These are phyloP conservation scores for Proliferodiscus dingleyae DNA, from an alignment of 2,329 filamentous ascomycete genomes.

Conservation along the genomic window DNA sequence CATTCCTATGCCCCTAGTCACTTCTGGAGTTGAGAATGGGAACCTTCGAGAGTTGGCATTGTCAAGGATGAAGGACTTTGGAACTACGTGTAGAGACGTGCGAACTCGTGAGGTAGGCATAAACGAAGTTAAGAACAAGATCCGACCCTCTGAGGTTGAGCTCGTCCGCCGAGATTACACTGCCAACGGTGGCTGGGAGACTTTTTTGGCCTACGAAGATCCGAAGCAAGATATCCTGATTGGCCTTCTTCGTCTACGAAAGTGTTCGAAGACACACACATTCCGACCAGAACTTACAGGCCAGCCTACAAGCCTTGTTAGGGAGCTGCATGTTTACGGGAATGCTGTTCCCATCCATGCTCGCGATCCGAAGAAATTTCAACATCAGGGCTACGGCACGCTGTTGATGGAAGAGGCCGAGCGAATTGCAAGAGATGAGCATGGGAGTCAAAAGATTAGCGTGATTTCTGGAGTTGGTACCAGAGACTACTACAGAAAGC, in stretches of 20 bases:
- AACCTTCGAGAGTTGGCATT: slow-evolving; percentile 90
- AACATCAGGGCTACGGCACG: slow-evolving; percentile 96
- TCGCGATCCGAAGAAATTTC: slow-evolving; percentile 91
- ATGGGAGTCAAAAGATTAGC: slow-evolving; percentile 88
- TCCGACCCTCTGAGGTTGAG: slow-evolving; percentile 92
- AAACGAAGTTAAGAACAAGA: slow-evolving; percentile 99
- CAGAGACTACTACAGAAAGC: slow-evolving; percentile 85
- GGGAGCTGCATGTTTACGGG: slow-evolving; percentile 95
- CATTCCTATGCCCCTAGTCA: slow-evolving; percentile 99
- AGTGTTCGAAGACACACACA: slow-evolving; percentile 87
- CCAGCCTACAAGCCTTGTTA: slow-evolving; percentile 86
- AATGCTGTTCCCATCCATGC: slow-evolving; percentile 97
- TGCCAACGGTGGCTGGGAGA: slow-evolving; percentile 97
- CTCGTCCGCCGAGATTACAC: slow-evolving; percentile 89
- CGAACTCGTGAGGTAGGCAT: slow-evolving; percentile 95
- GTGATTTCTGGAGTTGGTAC: slow-evolving; percentile 98
- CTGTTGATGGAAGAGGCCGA: slow-evolving; percentile 97
- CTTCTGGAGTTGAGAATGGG: slow-evolving; percentile 94
- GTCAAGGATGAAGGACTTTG: slow-evolving; percentile 98
- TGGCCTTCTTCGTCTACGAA: slow-evolving; percentile 78
- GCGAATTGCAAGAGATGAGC: slow-evolving; percentile 88
- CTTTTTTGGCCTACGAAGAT: slow-evolving; percentile 95
- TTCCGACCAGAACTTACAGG: slow-evolving; percentile 81
- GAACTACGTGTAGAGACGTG: slow-evolving; percentile 93
- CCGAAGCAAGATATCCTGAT: slow-evolving; percentile 98